These are phyloP conservation scores for Mucor indicus DNA, from an alignment of 371 early-diverging fungal genomes.

Conservation along the genomic window DNA sequence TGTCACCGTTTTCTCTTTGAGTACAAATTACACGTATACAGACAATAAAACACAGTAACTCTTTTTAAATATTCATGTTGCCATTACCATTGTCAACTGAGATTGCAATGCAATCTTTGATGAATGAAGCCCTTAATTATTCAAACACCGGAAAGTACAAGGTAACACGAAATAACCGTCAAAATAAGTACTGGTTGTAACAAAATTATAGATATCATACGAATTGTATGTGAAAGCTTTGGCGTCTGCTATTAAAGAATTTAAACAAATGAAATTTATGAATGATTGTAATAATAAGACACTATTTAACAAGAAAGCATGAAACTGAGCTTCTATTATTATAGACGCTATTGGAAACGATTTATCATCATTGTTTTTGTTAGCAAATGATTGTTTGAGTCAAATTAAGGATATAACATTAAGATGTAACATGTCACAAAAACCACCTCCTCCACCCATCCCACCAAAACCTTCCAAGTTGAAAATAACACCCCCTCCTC, in stretches of 20 bases:
- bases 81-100: slow-evolving; percentile 15
- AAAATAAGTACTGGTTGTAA: neutral
- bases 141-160: slow-evolving; percentile 6
- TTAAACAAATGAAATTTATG: slow-evolving; percentile 34
- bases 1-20: too few species aligned
- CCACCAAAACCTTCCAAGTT: slow-evolving; percentile 28
- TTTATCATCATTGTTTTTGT: slow-evolving; percentile 19
- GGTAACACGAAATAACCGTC: neutral
- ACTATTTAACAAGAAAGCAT: neutral
- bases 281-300: slow-evolving; percentile 31
- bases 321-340: neutral
- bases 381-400: slow-evolving; percentile 34
- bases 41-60: too few species aligned
- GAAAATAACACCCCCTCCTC: slow-evolving; percentile 25
- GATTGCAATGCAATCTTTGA: slow-evolving; percentile 12
- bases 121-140: slow-evolving; percentile 15
- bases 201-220: slow-evolving; percentile 32
- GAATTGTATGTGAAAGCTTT: slow-evolving; percentile 37
- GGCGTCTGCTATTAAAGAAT: slow-evolving; percentile 20
- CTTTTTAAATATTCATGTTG: neutral
- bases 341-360: slow-evolving; percentile 9
- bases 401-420: slow-evolving; percentile 24
- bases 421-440: neutral
- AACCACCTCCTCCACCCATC: slow-evolving; percentile 11
- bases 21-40: too few species aligned